Evolutionary conservation across 495 filamentous ascomycete species (phyloP).

Genomic region (Margaritispora aquatica): DNA sequence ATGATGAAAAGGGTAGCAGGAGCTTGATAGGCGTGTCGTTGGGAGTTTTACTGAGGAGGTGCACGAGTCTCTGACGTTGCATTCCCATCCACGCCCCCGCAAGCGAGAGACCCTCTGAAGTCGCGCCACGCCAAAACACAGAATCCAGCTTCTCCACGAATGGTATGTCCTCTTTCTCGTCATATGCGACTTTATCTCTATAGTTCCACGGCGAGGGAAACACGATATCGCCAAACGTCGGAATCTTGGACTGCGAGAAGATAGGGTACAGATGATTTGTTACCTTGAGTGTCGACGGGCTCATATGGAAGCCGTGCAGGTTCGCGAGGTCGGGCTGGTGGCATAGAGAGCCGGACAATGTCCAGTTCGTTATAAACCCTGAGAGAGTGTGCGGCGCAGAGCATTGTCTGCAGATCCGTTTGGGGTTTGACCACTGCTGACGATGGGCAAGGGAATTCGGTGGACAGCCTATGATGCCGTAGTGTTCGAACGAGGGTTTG

Average conservation of each 20-base stretch:
- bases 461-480: conserved; percentile 48
- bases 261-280: conserved; percentile 57
- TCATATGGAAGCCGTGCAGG: conserved; percentile 65
- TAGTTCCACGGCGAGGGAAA: conserved; percentile 66
- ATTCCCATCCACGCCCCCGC: conserved; percentile 58
- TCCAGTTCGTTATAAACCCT: conserved; percentile 62
- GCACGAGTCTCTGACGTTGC: conserved; percentile 66
- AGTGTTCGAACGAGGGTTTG: conserved; percentile 45
- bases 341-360: conserved; percentile 61
- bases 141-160: conserved; percentile 51
- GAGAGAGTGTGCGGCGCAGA: conserved; percentile 49
- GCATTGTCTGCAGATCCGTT: conserved; percentile 56
- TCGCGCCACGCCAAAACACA: conserved; percentile 65
- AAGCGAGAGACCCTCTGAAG: conserved; percentile 59
- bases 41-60: conserved; percentile 56
- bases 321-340: conserved; percentile 46
- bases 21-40: conserved; percentile 1
- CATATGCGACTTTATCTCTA: conserved; percentile 62
- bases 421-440: conserved; percentile 43
- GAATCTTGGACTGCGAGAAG: conserved; percentile 73
- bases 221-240: conserved; percentile 74
- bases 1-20: too few relatives aligned
- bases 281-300: conserved; percentile 50
- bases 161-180: conserved; percentile 37
- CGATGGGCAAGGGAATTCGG: conserved; percentile 51